A percentile compares a stretch with the other conserved stretches of the same genome.
Evolutionary conservation across 2,329 filamentous ascomycete genomes (phyloP).

Genomic region (Talaromyces marneffei): DNA sequence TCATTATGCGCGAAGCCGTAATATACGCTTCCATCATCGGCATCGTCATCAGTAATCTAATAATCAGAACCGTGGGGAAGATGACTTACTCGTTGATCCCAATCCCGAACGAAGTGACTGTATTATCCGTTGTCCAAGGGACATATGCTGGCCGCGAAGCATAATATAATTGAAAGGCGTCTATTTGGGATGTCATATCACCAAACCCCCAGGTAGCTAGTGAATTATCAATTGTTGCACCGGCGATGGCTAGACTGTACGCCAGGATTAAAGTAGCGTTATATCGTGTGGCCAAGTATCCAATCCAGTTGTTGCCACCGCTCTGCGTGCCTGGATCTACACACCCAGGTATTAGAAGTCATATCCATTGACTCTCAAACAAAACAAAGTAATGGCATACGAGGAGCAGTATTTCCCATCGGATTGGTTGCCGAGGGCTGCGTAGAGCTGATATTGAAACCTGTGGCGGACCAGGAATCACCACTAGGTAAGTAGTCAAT

Average conservation of each 20-base stretch:
- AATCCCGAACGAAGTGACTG: constrained; percentile 12
- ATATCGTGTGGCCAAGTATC: constrained; percentile 11
- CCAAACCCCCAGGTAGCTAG: constrained; percentile 13
- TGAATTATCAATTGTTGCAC: constrained; percentile 13
- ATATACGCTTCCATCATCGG: constrained; percentile 11
- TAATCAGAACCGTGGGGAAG: not conserved
- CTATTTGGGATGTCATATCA: constrained; percentile 12
- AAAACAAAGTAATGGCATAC: constrained; percentile 6
- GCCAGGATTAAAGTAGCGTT: constrained; percentile 6
- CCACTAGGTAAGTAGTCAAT: constrained; percentile 6
- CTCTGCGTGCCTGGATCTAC: constrained; percentile 13
- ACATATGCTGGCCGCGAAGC: constrained; percentile 10
- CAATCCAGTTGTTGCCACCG: constrained; percentile 11
- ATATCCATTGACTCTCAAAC: not conserved
- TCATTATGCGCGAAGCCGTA: constrained; percentile 12
- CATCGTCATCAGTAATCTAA: not conserved
- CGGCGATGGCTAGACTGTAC: constrained; percentile 12
- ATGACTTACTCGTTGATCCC: constrained; percentile 13
- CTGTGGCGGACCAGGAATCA: constrained; percentile 11
- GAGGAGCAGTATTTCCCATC: constrained; percentile 10
- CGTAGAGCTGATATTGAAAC: constrained; percentile 6
- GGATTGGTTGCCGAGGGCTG: constrained; percentile 10
- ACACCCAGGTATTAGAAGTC: not conserved
- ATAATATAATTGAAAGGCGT: constrained; percentile 13
- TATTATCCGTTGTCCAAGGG: constrained; percentile 10